phyloP scores from a whole-genome alignment of 495 filamentous ascomycete species.

The Penicillium psychrofluorescens region DNA sequence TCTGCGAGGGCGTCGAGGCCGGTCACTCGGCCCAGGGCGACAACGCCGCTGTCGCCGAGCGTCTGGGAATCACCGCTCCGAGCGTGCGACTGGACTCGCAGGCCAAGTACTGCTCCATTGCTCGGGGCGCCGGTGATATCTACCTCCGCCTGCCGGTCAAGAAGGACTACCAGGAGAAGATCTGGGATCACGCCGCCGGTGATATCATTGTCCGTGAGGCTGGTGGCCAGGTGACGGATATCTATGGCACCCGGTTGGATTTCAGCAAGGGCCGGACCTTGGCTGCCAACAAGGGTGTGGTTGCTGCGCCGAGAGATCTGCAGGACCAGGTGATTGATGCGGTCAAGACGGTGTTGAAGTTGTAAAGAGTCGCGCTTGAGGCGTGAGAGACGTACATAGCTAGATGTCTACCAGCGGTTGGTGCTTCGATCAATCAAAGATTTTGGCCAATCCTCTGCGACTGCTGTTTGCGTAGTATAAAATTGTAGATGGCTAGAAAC shows the following conservation, averaged over 20 bases:
- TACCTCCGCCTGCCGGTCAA: constrained; percentile 82
- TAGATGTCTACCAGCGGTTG: too few relatives aligned
- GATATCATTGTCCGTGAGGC: constrained; percentile 92
- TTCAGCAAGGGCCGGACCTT: constrained; percentile 84
- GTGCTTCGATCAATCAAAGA: too few relatives aligned
- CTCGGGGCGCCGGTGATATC: constrained; percentile 90
- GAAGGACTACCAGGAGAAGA: constrained; percentile 93
- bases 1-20: constrained; percentile 93
- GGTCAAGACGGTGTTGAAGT: constrained; percentile 70
- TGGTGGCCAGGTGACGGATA: constrained; percentile 85
- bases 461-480: too few relatives aligned
- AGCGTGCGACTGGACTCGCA: constrained; percentile 94
- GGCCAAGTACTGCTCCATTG: constrained; percentile 94
- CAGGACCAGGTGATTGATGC: constrained; percentile 72
- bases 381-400: too few relatives aligned
- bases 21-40: constrained; percentile 85
- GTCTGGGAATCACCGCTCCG: constrained; percentile 74
- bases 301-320: constrained; percentile 71
- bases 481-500: too few relatives aligned
- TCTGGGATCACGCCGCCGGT: constrained; percentile 99
- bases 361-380: constrained; percentile 22
- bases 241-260: constrained; percentile 69
- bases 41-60: constrained; percentile 73
- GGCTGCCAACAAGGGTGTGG: constrained; percentile 81
- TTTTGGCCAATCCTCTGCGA: too few relatives aligned